Evolutionary conservation across 2,329 filamentous ascomycete genomes (phyloP).

Genomic region (Emydomyces testavorans): DNA sequence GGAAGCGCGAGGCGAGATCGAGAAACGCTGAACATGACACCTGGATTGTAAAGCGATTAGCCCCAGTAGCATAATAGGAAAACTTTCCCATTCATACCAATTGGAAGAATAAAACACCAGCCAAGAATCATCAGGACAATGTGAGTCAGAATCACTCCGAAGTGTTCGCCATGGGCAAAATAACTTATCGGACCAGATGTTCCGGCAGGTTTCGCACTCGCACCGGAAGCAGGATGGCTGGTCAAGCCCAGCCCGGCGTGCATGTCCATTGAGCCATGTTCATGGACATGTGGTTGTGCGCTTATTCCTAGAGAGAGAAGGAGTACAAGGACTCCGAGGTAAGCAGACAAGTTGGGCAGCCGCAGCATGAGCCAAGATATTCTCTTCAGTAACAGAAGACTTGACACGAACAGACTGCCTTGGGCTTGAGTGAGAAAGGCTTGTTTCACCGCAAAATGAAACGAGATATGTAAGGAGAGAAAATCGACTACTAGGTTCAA

Average conservation of each 20-base stretch:
- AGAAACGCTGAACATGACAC: slow-evolving; percentile 74
- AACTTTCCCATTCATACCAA: slow-evolving; percentile 45
- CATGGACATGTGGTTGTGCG: slow-evolving; percentile 26
- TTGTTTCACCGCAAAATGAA: not conserved
- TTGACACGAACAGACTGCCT: not conserved
- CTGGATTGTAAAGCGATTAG: slow-evolving; percentile 35
- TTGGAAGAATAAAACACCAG: slow-evolving; percentile 62
- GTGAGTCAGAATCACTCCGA: slow-evolving; percentile 51
- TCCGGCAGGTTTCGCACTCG: slow-evolving; percentile 19
- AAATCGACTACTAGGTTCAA: not conserved
- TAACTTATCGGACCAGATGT: slow-evolving; percentile 31
- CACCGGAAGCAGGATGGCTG: slow-evolving; percentile 15
- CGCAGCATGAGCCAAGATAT: slow-evolving; percentile 1
- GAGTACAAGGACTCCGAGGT: slow-evolving; percentile 5
- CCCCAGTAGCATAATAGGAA: slow-evolving; percentile 10
- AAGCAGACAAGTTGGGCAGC: not conserved
- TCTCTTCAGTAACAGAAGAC: not conserved
- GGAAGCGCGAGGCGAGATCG: slow-evolving; percentile 62
- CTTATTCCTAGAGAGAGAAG: slow-evolving; percentile 25
- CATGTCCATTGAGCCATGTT: slow-evolving; percentile 26
- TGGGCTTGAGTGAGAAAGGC: not conserved
- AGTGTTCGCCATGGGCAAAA: slow-evolving; percentile 33
- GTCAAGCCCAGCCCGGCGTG: slow-evolving; percentile 18
- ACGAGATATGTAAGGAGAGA: not conserved
- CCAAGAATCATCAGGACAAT: slow-evolving; percentile 57